phyloP scores from a whole-genome alignment of 306 rosid genomes.

The Fragaria ananassa region DNA sequence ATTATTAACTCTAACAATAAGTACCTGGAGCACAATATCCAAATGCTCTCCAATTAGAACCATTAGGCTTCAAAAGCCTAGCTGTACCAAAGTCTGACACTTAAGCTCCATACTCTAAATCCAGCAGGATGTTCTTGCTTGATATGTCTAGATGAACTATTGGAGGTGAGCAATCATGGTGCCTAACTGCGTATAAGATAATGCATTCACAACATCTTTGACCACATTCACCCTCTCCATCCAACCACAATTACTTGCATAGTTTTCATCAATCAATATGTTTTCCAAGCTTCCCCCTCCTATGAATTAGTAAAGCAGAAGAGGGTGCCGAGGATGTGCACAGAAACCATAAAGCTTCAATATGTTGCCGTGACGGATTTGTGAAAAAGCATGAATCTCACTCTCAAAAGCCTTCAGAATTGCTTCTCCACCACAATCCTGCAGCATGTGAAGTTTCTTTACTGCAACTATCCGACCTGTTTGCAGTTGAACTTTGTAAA shows the following conservation, averaged over 20 bases:
- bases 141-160: constrained; percentile 28
- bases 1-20: too few species aligned
- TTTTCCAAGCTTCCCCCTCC: constrained; percentile 22
- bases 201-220: constrained; percentile 16
- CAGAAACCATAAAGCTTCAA: constrained; percentile 24
- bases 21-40: constrained; percentile 12
- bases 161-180: constrained; percentile 23
- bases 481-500: constrained; percentile 24
- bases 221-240: constrained; percentile 14
- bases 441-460: constrained; percentile 18
- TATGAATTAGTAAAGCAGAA: constrained; percentile 15
- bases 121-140: constrained; percentile 21
- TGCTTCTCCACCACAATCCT: constrained; percentile 7
- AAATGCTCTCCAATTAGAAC: too few species aligned
- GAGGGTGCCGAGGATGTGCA: constrained; percentile 11
- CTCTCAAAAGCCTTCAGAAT: constrained; percentile 13
- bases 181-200: constrained; percentile 6
- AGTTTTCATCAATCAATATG: background rate
- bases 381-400: constrained; percentile 18
- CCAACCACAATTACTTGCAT: constrained; percentile 16
- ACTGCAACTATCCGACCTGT: constrained; percentile 23
- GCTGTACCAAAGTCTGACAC: constrained; percentile 1
- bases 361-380: constrained; percentile 18
- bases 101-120: background rate
- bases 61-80: too few species aligned